Conservation (phyloP, 345 rosid species). For the Arabidopsis arenosa region DNA sequence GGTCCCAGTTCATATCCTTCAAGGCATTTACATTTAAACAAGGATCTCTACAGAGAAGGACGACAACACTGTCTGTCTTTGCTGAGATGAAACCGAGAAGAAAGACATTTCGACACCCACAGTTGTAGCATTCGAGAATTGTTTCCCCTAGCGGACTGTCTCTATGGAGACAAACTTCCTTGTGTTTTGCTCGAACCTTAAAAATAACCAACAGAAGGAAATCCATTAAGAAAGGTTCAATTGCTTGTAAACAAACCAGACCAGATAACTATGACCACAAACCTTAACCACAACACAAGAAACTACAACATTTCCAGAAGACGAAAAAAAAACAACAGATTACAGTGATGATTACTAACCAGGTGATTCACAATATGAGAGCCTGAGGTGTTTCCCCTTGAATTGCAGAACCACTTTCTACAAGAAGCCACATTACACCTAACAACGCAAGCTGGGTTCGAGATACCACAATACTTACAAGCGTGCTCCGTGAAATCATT, state of each 20-base stretch:
- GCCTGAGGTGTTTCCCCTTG: constrained; percentile 98
- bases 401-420: constrained; percentile 99
- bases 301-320: constrained; percentile 12
- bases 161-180: constrained; percentile 99
- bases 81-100: constrained; percentile 99
- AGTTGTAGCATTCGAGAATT: constrained; percentile 97
- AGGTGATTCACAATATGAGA: constrained; percentile 98
- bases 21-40: constrained; percentile 97
- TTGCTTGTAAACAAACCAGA: constrained; percentile 11
- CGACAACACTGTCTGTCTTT: constrained; percentile 98
- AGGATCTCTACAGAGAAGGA: constrained; percentile 98
- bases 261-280: background rate
- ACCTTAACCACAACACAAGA: constrained; percentile 17
- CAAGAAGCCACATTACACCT: constrained; percentile 98
- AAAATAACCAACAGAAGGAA: constrained; percentile 29
- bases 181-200: constrained; percentile 98
- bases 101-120: constrained; percentile 98
- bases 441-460: constrained; percentile 97
- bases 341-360: constrained; percentile 55
- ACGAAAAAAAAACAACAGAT: background rate
- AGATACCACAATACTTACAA: constrained; percentile 94
- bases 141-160: constrained; percentile 99
- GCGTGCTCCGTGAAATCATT: constrained; percentile 92
- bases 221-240: constrained; percentile 5
- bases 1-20: constrained; percentile 99